Percentiles rank a stretch among this genome's conserved stretches.
These are phyloP conservation scores for Fusarium humuli DNA, from an alignment of 2,329 filamentous ascomycete species.

Conservation along the genomic window DNA sequence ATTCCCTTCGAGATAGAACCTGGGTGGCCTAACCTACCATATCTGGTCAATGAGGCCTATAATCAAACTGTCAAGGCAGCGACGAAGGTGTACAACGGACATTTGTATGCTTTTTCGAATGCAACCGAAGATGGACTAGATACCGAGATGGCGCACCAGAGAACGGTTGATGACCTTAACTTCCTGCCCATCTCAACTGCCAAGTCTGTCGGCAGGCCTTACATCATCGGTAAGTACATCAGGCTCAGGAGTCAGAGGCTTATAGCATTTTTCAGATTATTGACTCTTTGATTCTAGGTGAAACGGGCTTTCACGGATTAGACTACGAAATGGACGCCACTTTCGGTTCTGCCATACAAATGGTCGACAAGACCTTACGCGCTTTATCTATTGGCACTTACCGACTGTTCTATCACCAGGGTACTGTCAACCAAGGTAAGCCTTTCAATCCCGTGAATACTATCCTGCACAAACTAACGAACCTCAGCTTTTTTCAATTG, in stretches of 20 bases:
- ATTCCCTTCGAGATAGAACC: not conserved
- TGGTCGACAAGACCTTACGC: not conserved
- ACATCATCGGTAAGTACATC: not conserved
- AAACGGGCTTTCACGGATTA: not conserved
- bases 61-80: not conserved
- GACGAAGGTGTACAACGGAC: not conserved
- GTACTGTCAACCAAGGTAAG: not conserved
- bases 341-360: not conserved
- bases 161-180: not conserved
- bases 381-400: not conserved
- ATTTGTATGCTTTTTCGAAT: slow-evolving; percentile 2
- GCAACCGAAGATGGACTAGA: not conserved
- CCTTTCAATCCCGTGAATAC: fast-evolving
- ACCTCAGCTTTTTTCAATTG: not conserved
- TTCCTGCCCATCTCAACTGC: not conserved
- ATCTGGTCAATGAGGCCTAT: not conserved
- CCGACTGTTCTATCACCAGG: not conserved
- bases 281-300: not conserved
- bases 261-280: not conserved
- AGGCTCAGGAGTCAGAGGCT: too few relatives aligned
- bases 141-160: not conserved
- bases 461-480: fast-evolving
- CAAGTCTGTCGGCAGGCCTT: not conserved
- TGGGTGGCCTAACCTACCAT: not conserved
- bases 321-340: not conserved